phyloP scores from a whole-genome alignment of 805 yeast species.

The Candida sithepensis region DNA sequence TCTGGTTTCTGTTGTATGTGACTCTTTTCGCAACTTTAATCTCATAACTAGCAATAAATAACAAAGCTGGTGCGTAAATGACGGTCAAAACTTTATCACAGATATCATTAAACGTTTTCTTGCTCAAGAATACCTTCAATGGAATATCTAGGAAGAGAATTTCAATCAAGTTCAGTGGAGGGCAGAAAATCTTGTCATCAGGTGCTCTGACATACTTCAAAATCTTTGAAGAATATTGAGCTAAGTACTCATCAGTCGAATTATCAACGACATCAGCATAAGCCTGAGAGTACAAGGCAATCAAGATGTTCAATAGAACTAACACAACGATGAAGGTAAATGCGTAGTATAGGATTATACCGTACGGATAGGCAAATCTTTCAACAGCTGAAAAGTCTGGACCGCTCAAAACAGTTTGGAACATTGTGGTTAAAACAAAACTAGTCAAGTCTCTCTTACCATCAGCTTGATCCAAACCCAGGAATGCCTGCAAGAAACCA shows the following conservation, averaged over 20 bases:
- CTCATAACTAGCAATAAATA: slow-evolving; percentile 61
- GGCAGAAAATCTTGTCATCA: slow-evolving; percentile 78
- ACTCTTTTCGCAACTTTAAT: slow-evolving; percentile 65
- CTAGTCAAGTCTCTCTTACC: slow-evolving; percentile 75
- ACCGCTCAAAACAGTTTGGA: slow-evolving; percentile 70
- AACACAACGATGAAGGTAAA: slow-evolving; percentile 75
- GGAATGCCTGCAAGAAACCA: slow-evolving; percentile 83
- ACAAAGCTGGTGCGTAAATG: slow-evolving; percentile 65
- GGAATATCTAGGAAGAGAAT: slow-evolving; percentile 45
- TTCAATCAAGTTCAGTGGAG: slow-evolving; percentile 80
- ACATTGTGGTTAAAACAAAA: slow-evolving; percentile 57
- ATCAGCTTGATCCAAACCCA: slow-evolving; percentile 85
- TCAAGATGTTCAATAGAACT: slow-evolving; percentile 73
- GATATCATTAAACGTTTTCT: slow-evolving; percentile 32
- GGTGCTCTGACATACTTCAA: slow-evolving; percentile 84
- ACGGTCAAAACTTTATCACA: slow-evolving; percentile 58
- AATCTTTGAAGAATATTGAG: slow-evolving; percentile 80
- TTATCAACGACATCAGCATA: slow-evolving; percentile 77
- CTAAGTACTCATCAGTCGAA: slow-evolving; percentile 82
- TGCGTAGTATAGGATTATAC: slow-evolving; percentile 69
- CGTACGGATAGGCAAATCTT: slow-evolving; percentile 80
- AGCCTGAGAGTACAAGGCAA: slow-evolving; percentile 84
- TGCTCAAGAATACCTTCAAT: slow-evolving; percentile 34
- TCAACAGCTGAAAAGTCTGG: slow-evolving; percentile 70
- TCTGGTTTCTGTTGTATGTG: slow-evolving; percentile 61